Evolutionary conservation across 345 rosid genomes (phyloP), one percentile per base, ranked within the genome.

Genomic region (Rhizophora mangle): DNA sequence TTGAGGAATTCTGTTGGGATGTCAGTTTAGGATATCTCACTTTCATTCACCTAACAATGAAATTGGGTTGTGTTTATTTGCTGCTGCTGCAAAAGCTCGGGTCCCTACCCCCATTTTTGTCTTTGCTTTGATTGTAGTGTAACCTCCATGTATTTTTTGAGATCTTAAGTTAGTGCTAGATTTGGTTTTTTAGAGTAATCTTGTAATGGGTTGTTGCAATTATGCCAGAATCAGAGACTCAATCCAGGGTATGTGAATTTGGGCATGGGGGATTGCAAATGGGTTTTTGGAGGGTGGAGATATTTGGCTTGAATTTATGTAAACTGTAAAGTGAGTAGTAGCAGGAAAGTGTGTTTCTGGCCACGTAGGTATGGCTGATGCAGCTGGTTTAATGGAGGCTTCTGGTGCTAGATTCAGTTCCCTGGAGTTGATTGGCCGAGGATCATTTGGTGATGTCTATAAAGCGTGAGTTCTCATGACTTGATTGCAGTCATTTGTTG

Each of bases 361-460:
- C 16, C 24, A 0, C 19, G 74, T 67, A 59, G 54, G 76, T 73
- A 92, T 92, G 99, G 93, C 83, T 66, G 99, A 91, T 80, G 83
- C 85, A 71, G 86, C 82, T 26, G 97, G 92, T 57, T 81, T 94
- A 69, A 78, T 76, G 49, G 97, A 91, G 82, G 97, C 97, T 2
- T 85, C 96, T 0, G 93, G 92, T 69, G 63, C 82, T 65, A 86
- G 96, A 80, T 95, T 95, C 82, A 87, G 83, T 76, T 88, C 90
- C 47, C 76, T 83, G 67, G 96, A 95, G 86, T 84, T 92, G 77
- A 95, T 95, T 6, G 99, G 99, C 11, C 85, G 93, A 86, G 99
- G 99, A 66, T 95, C 99, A 1, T 95, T 95, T 51, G 99, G 99
- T 1, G 99, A 95, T 58, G 99, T 95, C 67, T 95, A 92, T 81